Conservation (phyloP, 768 basidiomycete genomes). For the Amanita phalloides region DNA sequence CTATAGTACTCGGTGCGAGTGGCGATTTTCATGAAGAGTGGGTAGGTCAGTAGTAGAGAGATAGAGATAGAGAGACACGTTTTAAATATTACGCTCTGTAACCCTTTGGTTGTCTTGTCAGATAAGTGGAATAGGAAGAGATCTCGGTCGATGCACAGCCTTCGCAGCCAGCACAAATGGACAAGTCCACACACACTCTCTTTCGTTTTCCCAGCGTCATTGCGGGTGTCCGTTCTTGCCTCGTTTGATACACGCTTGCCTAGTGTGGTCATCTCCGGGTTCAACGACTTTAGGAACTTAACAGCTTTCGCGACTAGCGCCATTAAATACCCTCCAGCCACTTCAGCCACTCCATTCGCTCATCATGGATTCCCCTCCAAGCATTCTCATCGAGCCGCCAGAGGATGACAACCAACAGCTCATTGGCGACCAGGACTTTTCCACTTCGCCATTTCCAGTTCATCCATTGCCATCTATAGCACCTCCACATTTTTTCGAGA, state of each 20-base stretch:
- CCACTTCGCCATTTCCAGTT: not conserved
- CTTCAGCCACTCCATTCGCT: no score
- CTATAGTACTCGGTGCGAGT: no score
- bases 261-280: not conserved
- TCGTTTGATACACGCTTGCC: not conserved
- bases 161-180: not conserved
- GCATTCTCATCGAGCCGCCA: slow-evolving; percentile 2
- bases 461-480: not conserved
- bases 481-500: not conserved
- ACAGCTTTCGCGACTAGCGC: not conserved
- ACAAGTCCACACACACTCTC: not conserved
- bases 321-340: not conserved
- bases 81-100: not conserved
- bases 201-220: not conserved
- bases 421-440: not conserved
- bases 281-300: not conserved
- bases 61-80: not conserved
- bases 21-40: not conserved
- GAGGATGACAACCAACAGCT: not conserved
- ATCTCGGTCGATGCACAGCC: not conserved
- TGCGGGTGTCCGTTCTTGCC: not conserved
- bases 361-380: not conserved
- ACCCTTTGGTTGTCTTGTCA: not conserved
- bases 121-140: not conserved
- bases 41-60: not conserved